A percentile compares a stretch with the other conserved stretches of the same genome.
Evolutionary conservation across 129 eudicot species (phyloP).

Genomic region (Daucus carota): DNA sequence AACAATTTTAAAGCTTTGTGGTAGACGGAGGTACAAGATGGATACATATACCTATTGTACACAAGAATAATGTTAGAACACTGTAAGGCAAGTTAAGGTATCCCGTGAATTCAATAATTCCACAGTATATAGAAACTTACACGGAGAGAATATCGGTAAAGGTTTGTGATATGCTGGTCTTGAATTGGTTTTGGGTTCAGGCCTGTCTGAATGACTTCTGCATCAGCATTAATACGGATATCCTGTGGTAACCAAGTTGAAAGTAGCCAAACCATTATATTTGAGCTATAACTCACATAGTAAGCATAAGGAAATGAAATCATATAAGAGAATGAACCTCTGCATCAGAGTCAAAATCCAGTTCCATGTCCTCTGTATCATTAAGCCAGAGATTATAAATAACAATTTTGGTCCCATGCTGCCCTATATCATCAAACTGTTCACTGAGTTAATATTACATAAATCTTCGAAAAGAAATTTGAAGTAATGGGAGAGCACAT

Average conservation of each 20-base stretch:
- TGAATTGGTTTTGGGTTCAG: conserved; percentile 22
- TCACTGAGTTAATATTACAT: not conserved
- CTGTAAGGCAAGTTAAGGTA: not conserved
- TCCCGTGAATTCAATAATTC: not conserved
- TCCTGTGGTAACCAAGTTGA: conserved; percentile 37
- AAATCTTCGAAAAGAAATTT: not conserved
- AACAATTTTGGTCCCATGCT: conserved; percentile 74
- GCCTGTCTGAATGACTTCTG: conserved; percentile 18
- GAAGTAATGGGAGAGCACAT: not conserved
- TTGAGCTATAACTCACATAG: not conserved
- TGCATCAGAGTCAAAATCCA: conserved; percentile 73
- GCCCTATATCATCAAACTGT: conserved; percentile 75
- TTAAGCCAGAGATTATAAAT: conserved; percentile 77
- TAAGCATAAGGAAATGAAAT: not conserved
- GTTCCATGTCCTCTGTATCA: conserved; percentile 63
- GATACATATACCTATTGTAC: conserved; percentile 69
- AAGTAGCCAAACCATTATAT: not conserved
- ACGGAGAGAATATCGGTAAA: conserved; percentile 67
- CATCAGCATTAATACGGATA: conserved; percentile 49
- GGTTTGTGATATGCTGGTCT: conserved; percentile 64
- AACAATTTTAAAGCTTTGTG: conserved; percentile 44
- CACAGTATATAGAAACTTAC: conserved; percentile 36
- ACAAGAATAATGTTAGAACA: conserved; percentile 4
- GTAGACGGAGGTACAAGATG: conserved; percentile 63
- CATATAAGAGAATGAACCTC: conserved; percentile 41